Conservation (phyloP, 2,329 filamentous ascomycete species). For the Rutstroemia sp. region DNA sequence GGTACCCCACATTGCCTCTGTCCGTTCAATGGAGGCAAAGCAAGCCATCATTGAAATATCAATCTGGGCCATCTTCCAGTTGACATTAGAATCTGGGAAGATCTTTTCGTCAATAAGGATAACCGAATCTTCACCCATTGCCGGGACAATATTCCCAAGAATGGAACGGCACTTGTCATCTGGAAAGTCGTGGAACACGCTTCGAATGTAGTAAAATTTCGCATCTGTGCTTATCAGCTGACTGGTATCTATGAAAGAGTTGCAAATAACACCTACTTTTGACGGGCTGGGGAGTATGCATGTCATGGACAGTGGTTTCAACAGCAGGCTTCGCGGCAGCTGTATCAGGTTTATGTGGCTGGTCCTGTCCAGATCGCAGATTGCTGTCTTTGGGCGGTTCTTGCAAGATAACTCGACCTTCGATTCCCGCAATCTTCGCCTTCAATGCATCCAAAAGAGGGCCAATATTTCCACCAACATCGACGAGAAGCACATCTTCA, state of each 20-base stretch:
- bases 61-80: constrained; percentile 27
- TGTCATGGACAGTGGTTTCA: neutral
- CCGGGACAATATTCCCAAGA: neutral
- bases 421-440: neutral
- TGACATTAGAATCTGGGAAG: constrained; percentile 30
- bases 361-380: neutral
- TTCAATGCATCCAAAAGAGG: neutral
- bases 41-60: constrained; percentile 34
- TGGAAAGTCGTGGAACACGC: constrained; percentile 33
- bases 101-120: constrained; percentile 39
- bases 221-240: neutral
- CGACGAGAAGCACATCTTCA: neutral
- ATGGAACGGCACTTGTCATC: constrained; percentile 22
- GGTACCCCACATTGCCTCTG: constrained; percentile 7
- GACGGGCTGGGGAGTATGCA: neutral
- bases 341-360: neutral
- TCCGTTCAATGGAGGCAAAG: constrained; percentile 32
- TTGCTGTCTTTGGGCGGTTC: neutral
- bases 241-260: neutral
- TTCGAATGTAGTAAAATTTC: constrained; percentile 32
- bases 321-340: neutral
- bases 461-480: neutral
- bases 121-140: neutral
- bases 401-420: neutral
- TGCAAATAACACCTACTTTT: neutral